Evolutionary conservation across 1,139 yeast species (phyloP).

Genomic region (Suhomyces kunorum): DNA sequence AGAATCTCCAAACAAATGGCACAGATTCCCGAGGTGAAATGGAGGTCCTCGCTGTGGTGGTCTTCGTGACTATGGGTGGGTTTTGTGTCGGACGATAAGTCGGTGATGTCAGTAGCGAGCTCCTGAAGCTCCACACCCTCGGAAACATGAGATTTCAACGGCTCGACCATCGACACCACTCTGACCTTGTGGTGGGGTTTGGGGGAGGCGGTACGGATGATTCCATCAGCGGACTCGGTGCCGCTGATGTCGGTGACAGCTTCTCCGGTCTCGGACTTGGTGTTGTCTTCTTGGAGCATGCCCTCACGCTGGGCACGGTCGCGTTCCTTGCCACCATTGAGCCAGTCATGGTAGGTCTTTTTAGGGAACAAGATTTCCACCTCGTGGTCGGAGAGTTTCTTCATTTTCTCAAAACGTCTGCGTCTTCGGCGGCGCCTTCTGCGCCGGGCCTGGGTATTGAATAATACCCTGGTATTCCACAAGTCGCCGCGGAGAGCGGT

Average conservation of each 20-base stretch:
- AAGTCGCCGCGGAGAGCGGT: constrained; percentile 35
- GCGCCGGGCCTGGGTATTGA: constrained; percentile 12
- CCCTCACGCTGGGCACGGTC: constrained; percentile 38
- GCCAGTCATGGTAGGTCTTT: constrained; percentile 62
- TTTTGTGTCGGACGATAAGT: constrained; percentile 2
- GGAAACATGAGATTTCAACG: background rate
- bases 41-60: constrained; percentile 34
- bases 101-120: constrained; percentile 7
- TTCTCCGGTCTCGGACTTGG: background rate
- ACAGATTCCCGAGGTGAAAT: constrained; percentile 72
- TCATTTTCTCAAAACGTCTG: constrained; percentile 48
- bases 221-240: background rate
- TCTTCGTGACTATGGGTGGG: constrained; percentile 3
- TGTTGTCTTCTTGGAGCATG: constrained; percentile 36
- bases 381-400: constrained; percentile 57
- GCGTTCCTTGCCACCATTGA: constrained; percentile 54
- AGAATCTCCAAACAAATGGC: constrained; percentile 75
- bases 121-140: background rate
- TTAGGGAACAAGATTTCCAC: constrained; percentile 68
- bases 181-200: background rate
- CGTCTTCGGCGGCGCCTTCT: constrained; percentile 38
- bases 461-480: constrained; percentile 28
- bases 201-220: constrained; percentile 1
- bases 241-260: background rate
- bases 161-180: background rate